Evolutionary conservation across 345 rosid species (phyloP), one percentile per base, ranked within the genome.

Genomic region (Noccaea bulbosa): DNA sequence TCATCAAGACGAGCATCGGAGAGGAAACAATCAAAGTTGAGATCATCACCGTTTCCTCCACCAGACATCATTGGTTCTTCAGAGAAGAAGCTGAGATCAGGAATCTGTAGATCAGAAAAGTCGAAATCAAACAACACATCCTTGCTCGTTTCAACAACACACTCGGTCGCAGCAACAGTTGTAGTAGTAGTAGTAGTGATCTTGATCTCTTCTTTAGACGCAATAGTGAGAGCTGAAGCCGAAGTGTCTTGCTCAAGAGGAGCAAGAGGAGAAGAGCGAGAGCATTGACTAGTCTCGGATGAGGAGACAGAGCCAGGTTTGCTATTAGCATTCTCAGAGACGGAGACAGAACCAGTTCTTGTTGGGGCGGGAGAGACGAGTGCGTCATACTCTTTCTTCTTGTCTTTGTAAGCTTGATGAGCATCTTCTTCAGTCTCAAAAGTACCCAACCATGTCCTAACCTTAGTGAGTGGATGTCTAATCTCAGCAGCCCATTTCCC

Each of bases 401-500:
- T 92, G 11, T 69, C 72, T 43, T 82, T 79, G 20, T 92, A 90
- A 50, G 96, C 99, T 27, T 80, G 77, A 20, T 91, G 88, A 3
- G 99, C 99, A 15, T 87, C 97, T 73, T 92, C 96, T 0, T 81
- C 85, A 8, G 99, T 92, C 0, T 81, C 65, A 62, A 75, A 95
- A 38, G 99, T 92, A 41, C 99, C 99, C 75, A 95, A 80, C 99
- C 99, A 95, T 15, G 75, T 79, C 71, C 99, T 84, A 32, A 65
- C 69, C 22, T 79, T 84, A 38, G 79, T 77, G 3, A 84, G 39
- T 0, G 99, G 97, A 73, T 95, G 83, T 16, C 97, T 72, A 48
- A 95, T 95, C 76, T 95, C 99, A 53, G 99, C 99, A 11, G 99
- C 98, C 98, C 98, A 95, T 57, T 90, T 95, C 0, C 99, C 99